Percentiles rank a stretch among this genome's conserved stretches.
These are phyloP conservation scores for Casaregolazyma suthepensis DNA, from an alignment of 1,139 yeast species.

Conservation along the genomic window DNA sequence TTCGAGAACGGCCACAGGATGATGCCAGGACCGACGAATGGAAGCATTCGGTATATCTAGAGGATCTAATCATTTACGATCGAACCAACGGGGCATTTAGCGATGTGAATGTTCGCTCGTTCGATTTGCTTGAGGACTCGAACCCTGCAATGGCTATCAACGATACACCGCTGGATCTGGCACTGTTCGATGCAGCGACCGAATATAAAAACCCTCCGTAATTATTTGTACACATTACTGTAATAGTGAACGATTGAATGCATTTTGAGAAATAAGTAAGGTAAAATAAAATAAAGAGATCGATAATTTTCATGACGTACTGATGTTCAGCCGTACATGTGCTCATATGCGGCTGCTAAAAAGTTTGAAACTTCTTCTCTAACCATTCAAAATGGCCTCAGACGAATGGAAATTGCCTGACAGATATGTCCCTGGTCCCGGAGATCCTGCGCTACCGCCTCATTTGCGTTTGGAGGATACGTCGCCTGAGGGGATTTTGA, in stretches of 20 bases:
- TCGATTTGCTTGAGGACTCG: slow-evolving; percentile 67
- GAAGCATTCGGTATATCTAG: slow-evolving; percentile 20
- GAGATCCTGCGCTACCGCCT: slow-evolving; percentile 79
- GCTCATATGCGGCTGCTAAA: not conserved
- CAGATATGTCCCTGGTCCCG: slow-evolving; percentile 63
- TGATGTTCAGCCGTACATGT: not conserved
- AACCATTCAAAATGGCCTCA: not conserved
- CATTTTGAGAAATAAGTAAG: not conserved
- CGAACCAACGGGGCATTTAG: slow-evolving; percentile 30
- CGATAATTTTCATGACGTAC: not conserved
- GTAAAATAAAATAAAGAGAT: not conserved
- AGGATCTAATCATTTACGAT: slow-evolving; percentile 33
- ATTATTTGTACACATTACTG: slow-evolving; percentile 3
- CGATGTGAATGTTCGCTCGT: slow-evolving; percentile 40
- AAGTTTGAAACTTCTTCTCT: not conserved
- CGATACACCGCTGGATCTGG: slow-evolving; percentile 65
- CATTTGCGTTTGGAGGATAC: slow-evolving; percentile 49
- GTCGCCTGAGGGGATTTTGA: slow-evolving; percentile 67
- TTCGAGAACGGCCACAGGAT: slow-evolving; percentile 18
- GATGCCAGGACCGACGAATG: slow-evolving; percentile 23
- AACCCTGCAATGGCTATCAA: slow-evolving; percentile 46
- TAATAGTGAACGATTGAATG: not conserved
- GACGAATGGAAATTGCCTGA: slow-evolving; percentile 33
- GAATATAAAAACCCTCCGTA: slow-evolving; percentile 58
- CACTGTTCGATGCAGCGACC: slow-evolving; percentile 66